Percentiles rank a stretch among this genome's conserved stretches.
Evolutionary conservation across 768 basidiomycete species (phyloP).

Genomic region (Kwoniella sp.): DNA sequence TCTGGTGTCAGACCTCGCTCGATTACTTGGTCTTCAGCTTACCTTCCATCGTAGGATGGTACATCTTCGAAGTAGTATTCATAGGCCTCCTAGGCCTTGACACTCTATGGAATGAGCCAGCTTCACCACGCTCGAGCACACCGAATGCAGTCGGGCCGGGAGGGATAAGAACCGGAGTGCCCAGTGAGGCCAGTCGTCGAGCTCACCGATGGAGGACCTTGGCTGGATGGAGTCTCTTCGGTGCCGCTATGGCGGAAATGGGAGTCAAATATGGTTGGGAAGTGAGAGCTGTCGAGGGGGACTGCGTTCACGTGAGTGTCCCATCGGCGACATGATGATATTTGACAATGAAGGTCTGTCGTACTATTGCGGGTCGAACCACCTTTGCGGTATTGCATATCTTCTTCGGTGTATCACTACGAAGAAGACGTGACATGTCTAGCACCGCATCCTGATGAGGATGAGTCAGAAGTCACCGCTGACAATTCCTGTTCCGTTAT

Average conservation of each 20-base stretch:
- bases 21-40: constrained; percentile 35
- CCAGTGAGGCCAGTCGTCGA: constrained; percentile 1
- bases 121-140: not conserved
- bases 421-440: too few relatives aligned
- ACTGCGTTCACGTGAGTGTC: constrained; percentile 37
- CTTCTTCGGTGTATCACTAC: too few relatives aligned
- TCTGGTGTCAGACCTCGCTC: constrained; percentile 29
- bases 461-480: too few relatives aligned
- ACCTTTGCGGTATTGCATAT: too few relatives aligned
- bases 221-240: constrained; percentile 29
- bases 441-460: too few relatives aligned
- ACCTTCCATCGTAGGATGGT: constrained; percentile 27
- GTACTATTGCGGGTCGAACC: too few relatives aligned
- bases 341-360: too few relatives aligned
- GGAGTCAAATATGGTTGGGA: constrained; percentile 37
- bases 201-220: constrained; percentile 28
- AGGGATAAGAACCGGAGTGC: not conserved
- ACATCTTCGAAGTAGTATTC: constrained; percentile 24
- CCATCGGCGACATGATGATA: too few relatives aligned
- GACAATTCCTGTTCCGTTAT: too few relatives aligned
- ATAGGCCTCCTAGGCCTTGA: constrained; percentile 26
- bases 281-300: constrained; percentile 34
- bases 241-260: constrained; percentile 20
- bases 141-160: not conserved
- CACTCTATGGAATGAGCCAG: not conserved